A percentile compares a stretch with the other conserved stretches of the same genome.
These are phyloP conservation scores for Aeschynomene evenia DNA, from an alignment of 306 rosid species.

Conservation along the genomic window DNA sequence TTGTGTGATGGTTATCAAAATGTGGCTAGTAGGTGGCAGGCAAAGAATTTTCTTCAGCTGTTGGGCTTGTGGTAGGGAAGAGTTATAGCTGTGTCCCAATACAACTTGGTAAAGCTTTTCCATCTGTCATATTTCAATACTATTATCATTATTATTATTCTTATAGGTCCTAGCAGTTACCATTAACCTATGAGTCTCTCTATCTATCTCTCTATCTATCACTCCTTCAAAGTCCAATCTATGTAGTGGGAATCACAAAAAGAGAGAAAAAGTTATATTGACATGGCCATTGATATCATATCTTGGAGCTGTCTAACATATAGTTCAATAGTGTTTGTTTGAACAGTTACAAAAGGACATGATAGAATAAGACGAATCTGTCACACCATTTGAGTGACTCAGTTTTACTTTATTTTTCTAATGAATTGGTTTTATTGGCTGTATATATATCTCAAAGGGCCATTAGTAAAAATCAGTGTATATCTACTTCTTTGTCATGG, in stretches of 20 bases:
- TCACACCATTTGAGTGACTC: background rate
- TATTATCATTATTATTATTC: background rate
- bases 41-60: background rate
- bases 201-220: background rate
- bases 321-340: background rate
- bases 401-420: background rate
- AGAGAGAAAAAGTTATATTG: background rate
- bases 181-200: background rate
- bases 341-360: conserved; percentile 3
- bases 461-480: background rate
- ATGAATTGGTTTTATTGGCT: background rate
- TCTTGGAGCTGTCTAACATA: no score
- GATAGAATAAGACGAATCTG: background rate
- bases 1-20: background rate
- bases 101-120: background rate
- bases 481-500: background rate
- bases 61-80: background rate
- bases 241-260: conserved; percentile 2
- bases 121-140: background rate
- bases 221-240: background rate
- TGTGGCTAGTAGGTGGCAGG: background rate
- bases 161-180: background rate
- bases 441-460: background rate
- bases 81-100: background rate
- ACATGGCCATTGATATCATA: background rate